Base-by-base conservation (phyloP, 1,284 basidiomycete genomes). In the Sanguinoderma infundibulare region DNA sequence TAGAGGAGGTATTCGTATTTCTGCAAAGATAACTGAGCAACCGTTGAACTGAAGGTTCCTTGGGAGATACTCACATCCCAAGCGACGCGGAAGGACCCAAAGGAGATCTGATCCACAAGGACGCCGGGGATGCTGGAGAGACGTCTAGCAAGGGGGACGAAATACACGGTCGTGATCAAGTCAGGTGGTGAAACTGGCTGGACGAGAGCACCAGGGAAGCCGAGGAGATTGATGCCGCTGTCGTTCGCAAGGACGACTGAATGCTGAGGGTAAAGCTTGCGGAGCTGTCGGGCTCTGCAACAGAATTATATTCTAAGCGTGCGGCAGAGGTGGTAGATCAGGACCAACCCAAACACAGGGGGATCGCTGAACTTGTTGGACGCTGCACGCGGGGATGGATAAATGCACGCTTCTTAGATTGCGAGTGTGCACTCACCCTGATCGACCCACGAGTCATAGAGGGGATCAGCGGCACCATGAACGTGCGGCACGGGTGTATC, bases 181-280 rank as follows among this genome's bases (percentile, higher is more conserved):
- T 85, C 83, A 0, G 78, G 73, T 34, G 82, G 75, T 15, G 83
- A 77, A 15, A 87, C 53, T 3, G 86, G 82, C 44, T 79, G 73
- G 6, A 79, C 72, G 32, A 72, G 59, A 10, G 81, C 79, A 20
- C 74, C 82, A 36, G 90, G 89, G 64, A 84, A 83, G 10, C 72
- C 72, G 9, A 89, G 72, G 46, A 90, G 64, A 64, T 82, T 77
- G 63, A 86, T 69, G 32, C 74, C 71, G 55, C 64, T 73, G 63
- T 87, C 84, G 17, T 75, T 70, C 3, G 86, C 83, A 61, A 83
- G 74, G 5, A 89, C 80, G 30, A 91, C 66, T 26, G 86, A 85
- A 67, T 89, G 80, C 5, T 83, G 79, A 3, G 90, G 87, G 70
- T 91, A 86, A 12, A 87, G 64, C 66, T 80, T 81, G 47, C 80